Conservation (phyloP, 2,329 filamentous ascomycete genomes). For the Fusarium papillatum region DNA sequence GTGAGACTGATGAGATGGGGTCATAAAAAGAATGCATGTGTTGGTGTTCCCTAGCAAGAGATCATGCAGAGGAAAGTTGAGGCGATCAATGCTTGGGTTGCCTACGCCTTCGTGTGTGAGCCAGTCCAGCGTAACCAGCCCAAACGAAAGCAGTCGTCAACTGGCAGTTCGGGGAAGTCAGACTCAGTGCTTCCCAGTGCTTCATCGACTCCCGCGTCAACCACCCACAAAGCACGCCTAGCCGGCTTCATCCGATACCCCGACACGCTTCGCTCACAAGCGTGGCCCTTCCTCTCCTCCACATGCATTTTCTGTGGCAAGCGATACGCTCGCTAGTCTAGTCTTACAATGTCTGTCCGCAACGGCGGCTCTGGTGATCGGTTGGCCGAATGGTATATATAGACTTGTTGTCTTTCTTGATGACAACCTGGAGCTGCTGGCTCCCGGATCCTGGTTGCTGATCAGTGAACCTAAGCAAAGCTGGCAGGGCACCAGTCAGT, state of each 20-base stretch:
- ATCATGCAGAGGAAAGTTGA: neutral
- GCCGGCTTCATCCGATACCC: neutral
- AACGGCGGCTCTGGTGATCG: too few relatives aligned
- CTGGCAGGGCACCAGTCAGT: too few relatives aligned
- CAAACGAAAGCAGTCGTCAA: neutral
- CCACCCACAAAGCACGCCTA: neutral
- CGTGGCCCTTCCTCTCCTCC: neutral
- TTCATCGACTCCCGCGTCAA: neutral
- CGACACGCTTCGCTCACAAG: neutral
- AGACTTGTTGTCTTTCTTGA: too few relatives aligned
- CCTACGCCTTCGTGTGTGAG: neutral
- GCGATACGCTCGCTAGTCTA: too few relatives aligned
- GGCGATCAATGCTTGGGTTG: neutral
- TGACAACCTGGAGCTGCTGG: too few relatives aligned
- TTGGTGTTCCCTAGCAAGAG: neutral
- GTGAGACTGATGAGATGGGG: neutral
- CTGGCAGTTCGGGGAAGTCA: neutral
- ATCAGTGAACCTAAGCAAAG: too few relatives aligned
- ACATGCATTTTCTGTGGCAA: too few relatives aligned
- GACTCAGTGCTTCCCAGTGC: neutral
- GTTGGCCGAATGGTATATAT: too few relatives aligned
- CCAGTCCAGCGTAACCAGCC: neutral
- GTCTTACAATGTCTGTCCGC: too few relatives aligned
- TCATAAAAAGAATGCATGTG: neutral
- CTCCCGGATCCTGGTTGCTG: too few relatives aligned